Base-by-base conservation (phyloP, 441 rosid species). In the Croton laevigatus region DNA sequence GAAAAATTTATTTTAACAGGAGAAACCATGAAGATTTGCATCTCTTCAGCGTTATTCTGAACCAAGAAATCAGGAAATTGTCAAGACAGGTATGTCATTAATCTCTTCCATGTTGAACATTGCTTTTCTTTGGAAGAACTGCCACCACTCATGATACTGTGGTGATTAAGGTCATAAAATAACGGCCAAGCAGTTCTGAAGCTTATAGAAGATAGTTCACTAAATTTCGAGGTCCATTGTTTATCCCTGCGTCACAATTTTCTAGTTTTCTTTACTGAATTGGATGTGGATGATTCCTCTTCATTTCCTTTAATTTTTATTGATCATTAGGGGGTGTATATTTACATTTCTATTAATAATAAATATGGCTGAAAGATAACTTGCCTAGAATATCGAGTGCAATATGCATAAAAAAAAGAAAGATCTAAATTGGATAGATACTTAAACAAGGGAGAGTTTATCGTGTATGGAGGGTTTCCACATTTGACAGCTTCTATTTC, bases 21-120 rank as follows among this genome's bases (percentile, higher is more conserved):
- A 87, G 98, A 82, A 89, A 86, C 79, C 82, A 83, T 8, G 99
- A 95, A 76, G 99, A 95, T 80, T 71, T 92, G 86, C 83, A 86
- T 88, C 92, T 95, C 68, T 89, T 86, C 62, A 84, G 84, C n/a
- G 27, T 92, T 65, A 92, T 95, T 84, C 75, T 95, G 79, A 95
- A 92, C 85, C 99, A 95, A 83, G 99, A 95, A 81, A 86, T 95
- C 72, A 80, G 85, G 82, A 88, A 78, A 78, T 81, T 95, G 70
- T 92, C 99, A 55, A 89, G 84, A 82, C 98, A 95, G 98, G 94
- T 89, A 71, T 12, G 49, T 64, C 57, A 19, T 19, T 66, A 65
- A 62, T 51, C 64, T 73, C 46, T 44, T 54, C 60, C 37, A 17
- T 40, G 16, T 62, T 45, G 52, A 66, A 40, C 11, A 17, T 57